These are phyloP conservation scores for Leccinum pachyderme DNA, from an alignment of 1,284 basidiomycete species.

Conservation along the genomic window DNA sequence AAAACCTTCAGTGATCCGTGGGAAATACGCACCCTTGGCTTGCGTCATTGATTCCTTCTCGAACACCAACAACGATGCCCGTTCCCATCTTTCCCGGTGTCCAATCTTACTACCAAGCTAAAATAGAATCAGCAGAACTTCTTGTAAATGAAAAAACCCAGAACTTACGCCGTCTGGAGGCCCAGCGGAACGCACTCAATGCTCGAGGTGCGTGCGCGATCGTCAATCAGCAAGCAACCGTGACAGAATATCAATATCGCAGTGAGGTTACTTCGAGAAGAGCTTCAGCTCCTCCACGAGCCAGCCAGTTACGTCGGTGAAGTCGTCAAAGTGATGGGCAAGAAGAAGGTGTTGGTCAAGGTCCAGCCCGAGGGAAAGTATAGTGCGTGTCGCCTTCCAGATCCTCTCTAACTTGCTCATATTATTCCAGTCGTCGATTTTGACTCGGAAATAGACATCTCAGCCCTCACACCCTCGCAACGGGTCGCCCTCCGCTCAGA, in stretches of 20 bases:
- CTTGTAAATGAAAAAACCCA: slow-evolving; percentile 96
- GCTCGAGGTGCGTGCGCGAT: slow-evolving; percentile 68
- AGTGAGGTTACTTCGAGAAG: slow-evolving; percentile 89
- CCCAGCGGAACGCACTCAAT: slow-evolving; percentile 95
- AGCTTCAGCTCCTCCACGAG: slow-evolving; percentile 93
- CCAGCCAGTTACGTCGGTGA: slow-evolving; percentile 98
- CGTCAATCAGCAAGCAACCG: background rate
- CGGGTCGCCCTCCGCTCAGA: slow-evolving; percentile 96
- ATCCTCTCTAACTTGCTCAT: background rate
- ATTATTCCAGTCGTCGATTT: slow-evolving; percentile 84
- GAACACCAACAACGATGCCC: slow-evolving; percentile 41
- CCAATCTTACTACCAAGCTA: slow-evolving; percentile 92
- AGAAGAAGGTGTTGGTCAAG: slow-evolving; percentile 98
- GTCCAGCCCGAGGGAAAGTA: slow-evolving; percentile 99
- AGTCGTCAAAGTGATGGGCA: slow-evolving; percentile 98
- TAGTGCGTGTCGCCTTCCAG: slow-evolving; percentile 51
- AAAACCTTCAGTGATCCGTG: background rate
- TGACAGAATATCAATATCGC: background rate
- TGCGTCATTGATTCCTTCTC: background rate
- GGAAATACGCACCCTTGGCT: background rate
- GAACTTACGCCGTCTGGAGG: slow-evolving; percentile 92
- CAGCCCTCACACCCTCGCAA: slow-evolving; percentile 79
- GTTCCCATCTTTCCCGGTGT: slow-evolving; percentile 55
- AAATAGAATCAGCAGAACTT: slow-evolving; percentile 91
- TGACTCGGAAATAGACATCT: slow-evolving; percentile 84